Evolutionary conservation across 2,329 filamentous ascomycete species (phyloP), one percentile per base, ranked within the genome.

Genomic region (Ascosphaera acerosa): DNA sequence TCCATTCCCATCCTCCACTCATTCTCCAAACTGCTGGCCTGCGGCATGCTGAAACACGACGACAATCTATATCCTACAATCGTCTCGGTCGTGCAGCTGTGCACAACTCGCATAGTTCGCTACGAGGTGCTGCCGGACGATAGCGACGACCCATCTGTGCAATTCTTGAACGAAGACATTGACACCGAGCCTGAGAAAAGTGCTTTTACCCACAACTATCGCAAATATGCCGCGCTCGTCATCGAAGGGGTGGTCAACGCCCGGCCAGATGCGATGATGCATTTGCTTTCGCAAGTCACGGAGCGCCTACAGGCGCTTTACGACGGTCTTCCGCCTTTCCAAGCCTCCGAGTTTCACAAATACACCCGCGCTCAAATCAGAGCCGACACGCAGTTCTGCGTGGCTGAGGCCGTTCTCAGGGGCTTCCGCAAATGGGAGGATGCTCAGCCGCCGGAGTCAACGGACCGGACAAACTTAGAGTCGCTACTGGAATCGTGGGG

Each of bases 181-280:
- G 87, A 97, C 44, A 94, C 84, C 0, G 60, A 84, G 14, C 87
- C 87, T 0, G 87, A 97, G 48, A 67, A 81, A 15, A 87, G 97
- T 52, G 80, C 81, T 1, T 97, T 97, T 48, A 62, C 94, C 7
- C 81, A 84, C 3, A 94, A 97, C 45, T 97, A 97, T 49, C 66
- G 87, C 23, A 67, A 87, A 35, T 94, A 91, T 44, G 87, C 81
- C 48, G 70, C 72, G 3, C 73, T 77, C 36, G 66, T 92, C 16
- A 80, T 97, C 33, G 84, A 94, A 51, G 65, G 65, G 10, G 78
- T 94, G 38, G 80, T 89, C 15, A 66, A 76, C 39, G 65, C 76
- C 40, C 76, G 78, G 41, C 70, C 82, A 2, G 82, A 92, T 37
- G 84, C 84, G 1, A 70, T 94, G 39, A 66, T 70, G 25, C 77